Base-by-base conservation (phyloP, 1,284 basidiomycete species). In the Puccinia triticina region DNA sequence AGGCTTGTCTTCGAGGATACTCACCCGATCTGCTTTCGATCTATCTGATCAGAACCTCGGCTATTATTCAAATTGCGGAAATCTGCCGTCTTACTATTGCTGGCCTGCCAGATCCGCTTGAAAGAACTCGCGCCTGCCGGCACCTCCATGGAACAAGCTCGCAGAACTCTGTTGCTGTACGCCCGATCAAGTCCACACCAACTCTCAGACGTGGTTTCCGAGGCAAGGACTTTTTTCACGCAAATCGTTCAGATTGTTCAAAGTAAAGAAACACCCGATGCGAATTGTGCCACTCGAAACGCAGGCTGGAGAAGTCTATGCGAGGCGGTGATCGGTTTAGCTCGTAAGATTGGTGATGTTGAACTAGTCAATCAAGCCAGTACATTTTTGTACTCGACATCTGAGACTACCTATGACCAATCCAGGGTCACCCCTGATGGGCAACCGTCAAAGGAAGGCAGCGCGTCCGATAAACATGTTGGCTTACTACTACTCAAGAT, bases 251-350 rank as follows among this genome's bases (percentile, higher is more conserved):
- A 69, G n/a, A 71, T 57, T 12, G 53, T 57, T 34, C 79, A 72
- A 74, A 50, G 50, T 40, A 48, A 81, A 64, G 50, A 81, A 74
- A 26, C 55, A 26, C 57, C 37, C 34, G 67, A 74, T 61, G 55
- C 40, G 37, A 40, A 48, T 66, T 76, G 23, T 76, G 29, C 59
- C 23, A 43, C 34, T 53, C 53, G 59, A 76, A 72, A 61, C 46
- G 46, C 71, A 64, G 79, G 79, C 57, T 74, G 71, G 79, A 72
- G 40, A 74, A 71, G 71, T 72, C 71, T 81, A 48, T 81, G 79
- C 43, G 67, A 81, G 43, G 79, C 48, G 53, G 40, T 81, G 32
- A 72, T 72, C 32, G 69, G 55, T 34, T 61, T 81, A 64, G 79
- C 79, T 50, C 79, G 79, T 48, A 81, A 81, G 71, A 71, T 61